Evolutionary conservation across 768 basidiomycete genomes (phyloP), one percentile per base, ranked within the genome.

Genomic region (Omphalotus guepiniiformis): DNA sequence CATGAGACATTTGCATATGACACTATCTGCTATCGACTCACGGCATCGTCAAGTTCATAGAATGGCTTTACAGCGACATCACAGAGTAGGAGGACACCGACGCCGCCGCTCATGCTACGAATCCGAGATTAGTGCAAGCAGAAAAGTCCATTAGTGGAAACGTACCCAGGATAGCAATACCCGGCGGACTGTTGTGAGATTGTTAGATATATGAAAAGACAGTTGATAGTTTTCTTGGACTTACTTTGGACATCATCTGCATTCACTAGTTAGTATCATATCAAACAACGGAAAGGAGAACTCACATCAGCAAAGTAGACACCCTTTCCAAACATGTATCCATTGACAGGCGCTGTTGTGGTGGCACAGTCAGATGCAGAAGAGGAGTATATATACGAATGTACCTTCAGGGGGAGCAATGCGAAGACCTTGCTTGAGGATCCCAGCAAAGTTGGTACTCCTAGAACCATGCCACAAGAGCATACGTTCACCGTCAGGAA

Each of bases 291-390:
- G 29, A 37, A 37, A 11, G 29, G 3, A 8, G 27, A 9, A 52
- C 75, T 58, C 51, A 79, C 78, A 61, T 82, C 80, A 4, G 80
- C 80, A 46, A 83, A 80, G 59, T 83, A 82, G 28, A 80, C 76
- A 36, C 79, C 81, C 61, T 82, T 82, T 43, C 81, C 81, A 57
- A 82, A 82, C 81, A 82, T 83, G 57, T 79, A 80, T 56, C 75
- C 77, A 53, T 71, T 74, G 21, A 74, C 73, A 46, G 75, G 76
- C 6, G 76, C 77, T 75, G 47, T 15, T 48, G 23, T 7, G 13
- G 3, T 19, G 7, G 16, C n/a, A n/a, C n/a, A n/a, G n/a, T n/a
- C n/a, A n/a, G n/a, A n/a, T n/a, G n/a, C n/a, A n/a, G 9, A n/a
- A 32, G 30, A 32, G 30, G 42, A 25, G 38, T 42, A 23, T 26